A percentile compares a stretch with the other conserved stretches of the same genome.
Conservation (phyloP, 2,329 filamentous ascomycete genomes). For the Byssochlamys sp. region DNA sequence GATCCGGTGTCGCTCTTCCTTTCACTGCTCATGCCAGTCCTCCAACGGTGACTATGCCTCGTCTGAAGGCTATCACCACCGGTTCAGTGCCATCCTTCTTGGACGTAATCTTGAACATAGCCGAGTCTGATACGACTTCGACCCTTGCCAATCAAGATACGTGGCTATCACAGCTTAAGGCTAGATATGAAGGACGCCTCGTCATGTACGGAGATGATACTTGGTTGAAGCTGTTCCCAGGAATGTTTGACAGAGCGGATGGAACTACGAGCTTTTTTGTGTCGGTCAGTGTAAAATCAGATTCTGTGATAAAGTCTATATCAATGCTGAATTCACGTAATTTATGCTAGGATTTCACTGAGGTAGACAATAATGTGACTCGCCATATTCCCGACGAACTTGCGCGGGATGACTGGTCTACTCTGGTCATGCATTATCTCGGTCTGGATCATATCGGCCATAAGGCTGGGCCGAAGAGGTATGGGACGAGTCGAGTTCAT, state of each 20-base stretch:
- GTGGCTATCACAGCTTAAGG: slow-evolving; percentile 88
- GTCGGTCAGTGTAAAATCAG: slow-evolving; percentile 53
- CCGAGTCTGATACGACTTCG: slow-evolving; percentile 84
- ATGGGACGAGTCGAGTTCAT: slow-evolving; percentile 9
- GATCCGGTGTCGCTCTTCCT: slow-evolving; percentile 70
- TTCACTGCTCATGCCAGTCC: slow-evolving; percentile 95
- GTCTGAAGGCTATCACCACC: slow-evolving; percentile 92
- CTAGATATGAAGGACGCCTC: slow-evolving; percentile 59
- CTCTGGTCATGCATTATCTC: slow-evolving; percentile 88
- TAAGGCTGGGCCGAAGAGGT: slow-evolving; percentile 81
- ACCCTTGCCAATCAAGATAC: slow-evolving; percentile 83
- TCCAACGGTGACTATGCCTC: slow-evolving; percentile 95
- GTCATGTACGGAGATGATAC: slow-evolving; percentile 97
- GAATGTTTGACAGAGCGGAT: slow-evolving; percentile 74
- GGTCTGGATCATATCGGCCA: slow-evolving; percentile 96
- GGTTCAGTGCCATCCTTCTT: slow-evolving; percentile 97
- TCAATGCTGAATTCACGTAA: slow-evolving; percentile 7
- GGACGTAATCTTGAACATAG: slow-evolving; percentile 91
- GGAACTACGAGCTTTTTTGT: slow-evolving; percentile 98
- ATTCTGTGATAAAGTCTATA: not conserved
- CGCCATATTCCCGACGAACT: slow-evolving; percentile 75
- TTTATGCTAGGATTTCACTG: slow-evolving; percentile 69
- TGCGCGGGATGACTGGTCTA: slow-evolving; percentile 71
- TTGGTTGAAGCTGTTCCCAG: slow-evolving; percentile 92
- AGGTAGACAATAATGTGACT: slow-evolving; percentile 96